A percentile compares a stretch with the other conserved stretches of the same genome.
phyloP scores from a whole-genome alignment of 768 basidiomycete genomes.

The Lactifluus volemus region DNA sequence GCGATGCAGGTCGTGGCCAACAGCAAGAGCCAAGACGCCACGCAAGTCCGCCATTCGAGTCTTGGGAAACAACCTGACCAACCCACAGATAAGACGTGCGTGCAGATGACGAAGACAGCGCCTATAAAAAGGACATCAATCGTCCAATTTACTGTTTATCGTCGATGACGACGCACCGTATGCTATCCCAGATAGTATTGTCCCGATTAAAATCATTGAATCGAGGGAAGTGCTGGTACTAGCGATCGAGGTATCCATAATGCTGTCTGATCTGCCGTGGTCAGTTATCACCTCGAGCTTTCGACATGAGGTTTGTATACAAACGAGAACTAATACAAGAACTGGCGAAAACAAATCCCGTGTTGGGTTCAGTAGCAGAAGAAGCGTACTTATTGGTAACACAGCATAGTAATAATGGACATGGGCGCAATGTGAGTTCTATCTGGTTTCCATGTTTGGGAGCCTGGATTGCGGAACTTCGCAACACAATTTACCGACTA shows the following conservation, averaged over 20 bases:
- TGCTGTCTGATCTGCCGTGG: background rate
- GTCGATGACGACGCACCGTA: slow-evolving; percentile 21
- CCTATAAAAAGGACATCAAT: slow-evolving; percentile 11
- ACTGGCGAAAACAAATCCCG: slow-evolving; percentile 5
- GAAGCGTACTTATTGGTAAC: background rate
- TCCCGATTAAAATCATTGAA: slow-evolving; percentile 19
- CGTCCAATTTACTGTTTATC: background rate
- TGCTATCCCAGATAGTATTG: slow-evolving; percentile 21
- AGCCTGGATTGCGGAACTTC: background rate
- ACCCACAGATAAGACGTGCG: background rate
- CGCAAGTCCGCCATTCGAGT: background rate
- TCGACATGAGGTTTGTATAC: slow-evolving; percentile 2
- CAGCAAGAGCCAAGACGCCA: slow-evolving; percentile 13
- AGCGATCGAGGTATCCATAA: background rate
- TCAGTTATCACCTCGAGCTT: background rate
- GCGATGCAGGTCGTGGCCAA: slow-evolving; percentile 8
- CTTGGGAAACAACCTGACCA: background rate
- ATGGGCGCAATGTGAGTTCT: background rate
- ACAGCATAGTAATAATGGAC: too few relatives aligned
- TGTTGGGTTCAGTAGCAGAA: background rate
- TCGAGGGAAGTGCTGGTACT: slow-evolving; percentile 4
- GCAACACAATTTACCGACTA: background rate
- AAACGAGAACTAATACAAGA: slow-evolving; percentile 9
- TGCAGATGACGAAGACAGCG: slow-evolving; percentile 16
- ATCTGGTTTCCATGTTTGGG: background rate